phyloP scores from a whole-genome alignment of 2,329 filamentous ascomycete species.

The Cephalotrichum gorgonifer region DNA sequence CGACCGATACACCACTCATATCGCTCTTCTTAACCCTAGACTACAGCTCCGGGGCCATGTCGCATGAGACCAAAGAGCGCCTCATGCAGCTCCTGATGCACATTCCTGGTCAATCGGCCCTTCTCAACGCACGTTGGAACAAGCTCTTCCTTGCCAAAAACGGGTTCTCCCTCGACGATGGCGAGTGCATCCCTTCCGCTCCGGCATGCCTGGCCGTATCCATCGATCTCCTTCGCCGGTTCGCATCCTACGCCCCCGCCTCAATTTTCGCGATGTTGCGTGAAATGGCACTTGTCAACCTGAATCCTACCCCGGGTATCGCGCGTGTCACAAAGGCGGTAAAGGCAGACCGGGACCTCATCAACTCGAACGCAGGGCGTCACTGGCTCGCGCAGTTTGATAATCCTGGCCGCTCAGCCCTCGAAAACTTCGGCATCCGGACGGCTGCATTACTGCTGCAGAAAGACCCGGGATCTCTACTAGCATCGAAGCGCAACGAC shows the following conservation, averaged over 20 bases:
- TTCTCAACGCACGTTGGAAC: background rate
- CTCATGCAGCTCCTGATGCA: background rate
- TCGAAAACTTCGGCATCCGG: background rate
- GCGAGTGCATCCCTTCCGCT: background rate
- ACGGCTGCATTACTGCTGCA: background rate
- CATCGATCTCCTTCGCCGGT: background rate
- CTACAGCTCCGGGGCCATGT: background rate
- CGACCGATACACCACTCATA: slow-evolving; percentile 9
- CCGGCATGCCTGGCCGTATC: background rate
- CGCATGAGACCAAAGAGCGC: background rate
- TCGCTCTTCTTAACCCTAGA: background rate
- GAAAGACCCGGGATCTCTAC: background rate
- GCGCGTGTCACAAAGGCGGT: slow-evolving; percentile 13
- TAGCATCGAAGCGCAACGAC: background rate
- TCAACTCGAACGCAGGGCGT: slow-evolving; percentile 15
- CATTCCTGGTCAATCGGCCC: background rate
- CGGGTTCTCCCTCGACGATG: background rate
- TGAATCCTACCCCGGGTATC: slow-evolving; percentile 13
- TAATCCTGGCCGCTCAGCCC: background rate
- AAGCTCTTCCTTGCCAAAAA: background rate
- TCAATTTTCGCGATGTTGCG: slow-evolving; percentile 11
- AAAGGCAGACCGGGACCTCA: slow-evolving; percentile 12
- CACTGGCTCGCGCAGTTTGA: slow-evolving; percentile 19
- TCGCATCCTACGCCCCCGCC: background rate
- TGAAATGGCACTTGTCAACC: slow-evolving; percentile 11